Evolutionary conservation across 306 rosid species (phyloP), one percentile per base, ranked within the genome.

Genomic region (Dalbergia cultrata): DNA sequence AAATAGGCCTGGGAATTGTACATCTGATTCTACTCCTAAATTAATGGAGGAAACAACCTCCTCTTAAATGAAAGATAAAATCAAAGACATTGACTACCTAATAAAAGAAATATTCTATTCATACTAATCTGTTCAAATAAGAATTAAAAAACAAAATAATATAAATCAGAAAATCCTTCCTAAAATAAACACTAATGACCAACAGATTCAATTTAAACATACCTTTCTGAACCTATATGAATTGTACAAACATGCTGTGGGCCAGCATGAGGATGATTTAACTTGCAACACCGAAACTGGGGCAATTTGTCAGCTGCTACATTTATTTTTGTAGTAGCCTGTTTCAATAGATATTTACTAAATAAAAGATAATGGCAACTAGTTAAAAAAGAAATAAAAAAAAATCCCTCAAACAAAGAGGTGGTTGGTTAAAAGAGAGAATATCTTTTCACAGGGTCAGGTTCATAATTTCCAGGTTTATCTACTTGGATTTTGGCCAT

Each of bases 201-300:
- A 1, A 21, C 22, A 21, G 1, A 21, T 21, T 37, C 61, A 80
- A 71, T 65, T 60, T 43, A 4, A 52, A 35, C 79, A 47, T 76
- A 94, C 98, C 96, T 93, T 85, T 95, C 98, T 22, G 97, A 87
- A 83, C 96, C 99, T 53, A 95, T 95, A 85, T 95, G 99, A 81
- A 91, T 93, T 57, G 98, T 93, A 62, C 96, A 98, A 64, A 75
- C 71, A 84, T 93, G 99, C 89, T 93, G 97, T 26, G 97, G 96
- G 73, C 94, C 96, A 72, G 88, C 85, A 37, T 86, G 80, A 67
- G 91, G 90, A 81, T 85, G 85, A 61, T 86, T 52, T 67, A 76
- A 56, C 70, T 91, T 89, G 85, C 96, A 95, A 81, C 96, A 83
- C 35, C 57, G 60, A 80, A 95, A 95, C 70, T 91, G 88, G 76